These are phyloP conservation scores for Hypoxylon sp. DNA, from an alignment of 2,329 filamentous ascomycete species.

Conservation along the genomic window DNA sequence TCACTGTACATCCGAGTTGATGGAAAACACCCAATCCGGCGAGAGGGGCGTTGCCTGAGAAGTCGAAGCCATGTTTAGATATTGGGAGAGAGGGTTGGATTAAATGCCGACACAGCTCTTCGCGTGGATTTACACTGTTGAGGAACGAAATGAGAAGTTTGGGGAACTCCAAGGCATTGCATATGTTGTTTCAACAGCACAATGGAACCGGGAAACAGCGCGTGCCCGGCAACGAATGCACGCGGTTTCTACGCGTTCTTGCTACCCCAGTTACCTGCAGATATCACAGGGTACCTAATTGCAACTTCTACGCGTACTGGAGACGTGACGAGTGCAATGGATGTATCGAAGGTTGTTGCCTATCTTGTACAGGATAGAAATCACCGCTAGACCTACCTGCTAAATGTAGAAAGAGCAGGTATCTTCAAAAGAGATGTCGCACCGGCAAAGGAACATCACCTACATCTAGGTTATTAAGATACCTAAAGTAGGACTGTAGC, in stretches of 20 bases:
- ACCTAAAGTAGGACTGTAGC: background rate
- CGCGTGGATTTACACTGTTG: background rate
- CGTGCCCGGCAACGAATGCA: background rate
- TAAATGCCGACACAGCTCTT: background rate
- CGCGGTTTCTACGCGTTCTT: background rate
- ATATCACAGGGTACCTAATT: background rate
- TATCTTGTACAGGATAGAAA: background rate
- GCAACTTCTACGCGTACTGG: background rate
- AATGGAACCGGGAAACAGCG: background rate
- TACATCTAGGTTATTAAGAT: background rate
- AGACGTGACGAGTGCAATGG: background rate
- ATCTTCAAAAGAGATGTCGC: too few relatives aligned
- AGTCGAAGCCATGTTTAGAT: background rate
- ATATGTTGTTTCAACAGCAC: background rate
- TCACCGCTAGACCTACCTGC: background rate
- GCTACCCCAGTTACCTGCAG: background rate
- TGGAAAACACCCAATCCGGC: background rate
- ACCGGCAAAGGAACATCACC: too few relatives aligned
- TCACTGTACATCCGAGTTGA: background rate
- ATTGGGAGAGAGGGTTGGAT: background rate
- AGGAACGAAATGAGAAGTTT: background rate
- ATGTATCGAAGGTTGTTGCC: background rate
- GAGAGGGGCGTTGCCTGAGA: background rate
- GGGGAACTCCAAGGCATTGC: background rate
- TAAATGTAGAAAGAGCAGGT: background rate